Percentiles rank a stretch among this genome's conserved stretches.
phyloP scores from a whole-genome alignment of 2,329 filamentous ascomycete genomes.

The Cadophora sp. region DNA sequence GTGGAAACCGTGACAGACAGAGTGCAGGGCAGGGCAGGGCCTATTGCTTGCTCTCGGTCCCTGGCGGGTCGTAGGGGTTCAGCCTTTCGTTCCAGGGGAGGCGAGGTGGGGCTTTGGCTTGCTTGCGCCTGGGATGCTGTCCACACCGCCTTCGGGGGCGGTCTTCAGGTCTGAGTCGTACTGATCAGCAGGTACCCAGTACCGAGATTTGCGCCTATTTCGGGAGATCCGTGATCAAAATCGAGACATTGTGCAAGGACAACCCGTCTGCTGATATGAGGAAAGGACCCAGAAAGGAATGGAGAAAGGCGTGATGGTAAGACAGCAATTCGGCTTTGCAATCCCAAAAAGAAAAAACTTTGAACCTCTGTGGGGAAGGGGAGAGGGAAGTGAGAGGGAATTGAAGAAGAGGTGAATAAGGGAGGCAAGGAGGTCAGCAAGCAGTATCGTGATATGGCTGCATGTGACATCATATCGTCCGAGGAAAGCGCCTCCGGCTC shows the following conservation, averaged over 20 bases:
- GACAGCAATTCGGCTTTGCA: slow-evolving; percentile 5
- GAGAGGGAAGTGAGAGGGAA: background rate
- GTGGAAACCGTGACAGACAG: background rate
- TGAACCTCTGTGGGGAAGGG: slow-evolving; percentile 11
- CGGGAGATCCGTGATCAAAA: background rate
- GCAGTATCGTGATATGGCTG: slow-evolving; percentile 14
- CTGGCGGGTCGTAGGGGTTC: slow-evolving; percentile 1
- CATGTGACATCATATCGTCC: slow-evolving; percentile 14
- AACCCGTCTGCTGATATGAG: slow-evolving; percentile 17
- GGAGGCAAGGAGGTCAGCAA: background rate
- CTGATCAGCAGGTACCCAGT: slow-evolving; percentile 19
- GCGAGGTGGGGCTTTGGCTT: background rate
- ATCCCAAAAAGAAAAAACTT: background rate
- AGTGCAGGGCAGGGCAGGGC: background rate
- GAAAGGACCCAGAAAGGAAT: background rate
- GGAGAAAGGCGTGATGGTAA: background rate
- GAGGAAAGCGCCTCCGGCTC: background rate
- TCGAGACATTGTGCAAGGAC: slow-evolving; percentile 14
- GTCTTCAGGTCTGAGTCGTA: slow-evolving; percentile 5
- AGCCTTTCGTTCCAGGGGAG: slow-evolving; percentile 14
- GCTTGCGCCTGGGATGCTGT: background rate
- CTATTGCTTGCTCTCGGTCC: background rate
- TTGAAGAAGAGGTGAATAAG: too few species aligned
- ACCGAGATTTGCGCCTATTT: slow-evolving; percentile 6
- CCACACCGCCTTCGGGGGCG: slow-evolving; percentile 18